phyloP scores from a whole-genome alignment of 805 yeast species.

The Hanseniaspora pseudoguilliermondii region DNA sequence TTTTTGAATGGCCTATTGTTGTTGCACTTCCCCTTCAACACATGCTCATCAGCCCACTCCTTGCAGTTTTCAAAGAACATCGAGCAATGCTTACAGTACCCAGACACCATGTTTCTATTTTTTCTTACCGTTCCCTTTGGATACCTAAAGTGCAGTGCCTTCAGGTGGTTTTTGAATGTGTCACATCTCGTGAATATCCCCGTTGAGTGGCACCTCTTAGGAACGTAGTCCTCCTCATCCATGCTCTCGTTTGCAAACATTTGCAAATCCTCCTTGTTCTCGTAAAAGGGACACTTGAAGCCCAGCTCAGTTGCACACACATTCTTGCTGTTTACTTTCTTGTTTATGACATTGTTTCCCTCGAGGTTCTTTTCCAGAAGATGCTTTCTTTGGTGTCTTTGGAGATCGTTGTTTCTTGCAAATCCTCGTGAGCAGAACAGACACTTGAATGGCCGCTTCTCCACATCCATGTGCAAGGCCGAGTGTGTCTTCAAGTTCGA shows the following conservation, averaged over 20 bases:
- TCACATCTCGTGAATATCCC: slow-evolving; percentile 85
- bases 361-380: slow-evolving; percentile 41
- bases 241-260: background rate
- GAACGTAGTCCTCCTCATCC: slow-evolving; percentile 16
- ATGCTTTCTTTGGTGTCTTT: slow-evolving; percentile 76
- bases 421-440: slow-evolving; percentile 70
- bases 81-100: slow-evolving; percentile 70
- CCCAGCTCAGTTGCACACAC: slow-evolving; percentile 7
- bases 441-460: slow-evolving; percentile 67
- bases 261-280: slow-evolving; percentile 1
- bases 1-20: slow-evolving; percentile 7
- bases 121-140: slow-evolving; percentile 77
- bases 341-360: slow-evolving; percentile 14
- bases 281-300: slow-evolving; percentile 46
- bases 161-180: slow-evolving; percentile 80
- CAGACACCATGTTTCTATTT: slow-evolving; percentile 54
- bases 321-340: background rate
- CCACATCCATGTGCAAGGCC: slow-evolving; percentile 61
- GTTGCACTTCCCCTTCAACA: slow-evolving; percentile 28
- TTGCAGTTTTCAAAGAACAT: slow-evolving; percentile 53
- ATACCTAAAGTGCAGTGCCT: slow-evolving; percentile 78
- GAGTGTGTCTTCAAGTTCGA: slow-evolving; percentile 75
- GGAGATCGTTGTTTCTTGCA: slow-evolving; percentile 74
- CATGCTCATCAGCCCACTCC: slow-evolving; percentile 65
- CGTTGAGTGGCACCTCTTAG: slow-evolving; percentile 52